These are phyloP conservation scores for Elsinoe arachidis DNA, from an alignment of 2,329 filamentous ascomycete species.

Conservation along the genomic window DNA sequence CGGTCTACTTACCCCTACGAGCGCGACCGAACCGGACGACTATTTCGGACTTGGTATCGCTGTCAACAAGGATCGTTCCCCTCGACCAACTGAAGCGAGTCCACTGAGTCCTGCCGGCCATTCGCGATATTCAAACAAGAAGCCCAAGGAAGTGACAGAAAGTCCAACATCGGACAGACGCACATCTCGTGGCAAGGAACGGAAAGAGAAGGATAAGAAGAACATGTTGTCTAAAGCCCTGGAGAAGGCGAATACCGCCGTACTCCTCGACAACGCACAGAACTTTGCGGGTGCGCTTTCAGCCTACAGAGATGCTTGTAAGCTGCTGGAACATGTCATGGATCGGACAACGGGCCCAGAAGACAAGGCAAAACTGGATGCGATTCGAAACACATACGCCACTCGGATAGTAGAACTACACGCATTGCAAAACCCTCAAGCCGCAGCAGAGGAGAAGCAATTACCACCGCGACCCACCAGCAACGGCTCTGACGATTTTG, in stretches of 20 bases:
- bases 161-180: conserved; percentile 9
- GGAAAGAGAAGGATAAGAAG: conserved; percentile 56
- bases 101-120: conserved; percentile 12
- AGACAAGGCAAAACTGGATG: conserved; percentile 81
- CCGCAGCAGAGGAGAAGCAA: conserved; percentile 53
- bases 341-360: conserved; percentile 73
- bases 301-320: conserved; percentile 85
- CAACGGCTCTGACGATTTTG: conserved; percentile 33
- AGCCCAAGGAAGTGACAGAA: neutral
- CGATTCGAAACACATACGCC: conserved; percentile 85
- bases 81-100: conserved; percentile 21
- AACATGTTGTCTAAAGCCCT: conserved; percentile 93
- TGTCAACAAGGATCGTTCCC: conserved; percentile 20
- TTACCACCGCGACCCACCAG: conserved; percentile 64
- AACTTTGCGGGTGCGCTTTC: conserved; percentile 87
- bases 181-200: conserved; percentile 23
- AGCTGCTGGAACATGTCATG: conserved; percentile 80
- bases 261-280: conserved; percentile 89
- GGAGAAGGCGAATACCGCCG: conserved; percentile 91
- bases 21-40: conserved; percentile 23
- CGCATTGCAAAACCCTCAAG: conserved; percentile 46
- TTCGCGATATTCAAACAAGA: conserved; percentile 14
- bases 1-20: conserved; percentile 25
- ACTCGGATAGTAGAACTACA: conserved; percentile 79
- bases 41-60: conserved; percentile 25